Conservation (phyloP, 805 yeast species). For the Candida taoyuanica region DNA sequence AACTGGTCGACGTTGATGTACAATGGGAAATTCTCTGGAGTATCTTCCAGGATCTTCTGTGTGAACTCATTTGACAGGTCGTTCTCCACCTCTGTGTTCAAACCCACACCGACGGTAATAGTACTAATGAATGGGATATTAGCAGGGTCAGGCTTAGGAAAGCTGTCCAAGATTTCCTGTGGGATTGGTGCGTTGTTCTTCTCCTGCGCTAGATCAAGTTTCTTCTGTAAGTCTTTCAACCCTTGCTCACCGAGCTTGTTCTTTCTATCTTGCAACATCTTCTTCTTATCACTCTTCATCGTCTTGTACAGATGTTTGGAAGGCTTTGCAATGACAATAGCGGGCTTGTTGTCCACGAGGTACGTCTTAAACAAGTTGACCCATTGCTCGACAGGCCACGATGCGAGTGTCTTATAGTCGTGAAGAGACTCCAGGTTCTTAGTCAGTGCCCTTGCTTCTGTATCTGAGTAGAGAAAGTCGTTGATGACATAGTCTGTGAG, state of each 20-base stretch:
- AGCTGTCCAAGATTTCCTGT: conserved; percentile 50
- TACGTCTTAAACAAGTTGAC: conserved; percentile 43
- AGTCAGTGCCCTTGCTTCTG: conserved; percentile 52
- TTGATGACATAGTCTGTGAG: conserved; percentile 64
- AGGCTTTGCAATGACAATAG: conserved; percentile 68
- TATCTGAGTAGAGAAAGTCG: conserved; percentile 76
- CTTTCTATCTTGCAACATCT: conserved; percentile 45
- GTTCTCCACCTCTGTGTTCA: conserved; percentile 33
- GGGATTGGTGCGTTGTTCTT: conserved; percentile 80
- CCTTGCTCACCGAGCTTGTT: conserved; percentile 55
- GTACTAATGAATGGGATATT: conserved; percentile 70
- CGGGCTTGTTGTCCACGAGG: conserved; percentile 58
- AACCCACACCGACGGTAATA: conserved; percentile 56
- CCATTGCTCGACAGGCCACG: conserved; percentile 74
- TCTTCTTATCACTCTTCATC: conserved; percentile 47
- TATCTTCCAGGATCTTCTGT: conserved; percentile 23
- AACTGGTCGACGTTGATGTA: conserved; percentile 75
- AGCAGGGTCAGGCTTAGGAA: conserved; percentile 71
- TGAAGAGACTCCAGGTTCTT: conserved; percentile 49
- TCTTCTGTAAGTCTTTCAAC: conserved; percentile 43
- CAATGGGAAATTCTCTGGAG: conserved; percentile 53
- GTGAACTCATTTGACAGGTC: conserved; percentile 29
- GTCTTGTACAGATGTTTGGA: conserved; percentile 52
- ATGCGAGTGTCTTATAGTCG: conserved; percentile 47
- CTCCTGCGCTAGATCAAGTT: conserved; percentile 56